Evolutionary conservation across 116 monocot genomes (phyloP).

Genomic region (Cymodocea nodosa): DNA sequence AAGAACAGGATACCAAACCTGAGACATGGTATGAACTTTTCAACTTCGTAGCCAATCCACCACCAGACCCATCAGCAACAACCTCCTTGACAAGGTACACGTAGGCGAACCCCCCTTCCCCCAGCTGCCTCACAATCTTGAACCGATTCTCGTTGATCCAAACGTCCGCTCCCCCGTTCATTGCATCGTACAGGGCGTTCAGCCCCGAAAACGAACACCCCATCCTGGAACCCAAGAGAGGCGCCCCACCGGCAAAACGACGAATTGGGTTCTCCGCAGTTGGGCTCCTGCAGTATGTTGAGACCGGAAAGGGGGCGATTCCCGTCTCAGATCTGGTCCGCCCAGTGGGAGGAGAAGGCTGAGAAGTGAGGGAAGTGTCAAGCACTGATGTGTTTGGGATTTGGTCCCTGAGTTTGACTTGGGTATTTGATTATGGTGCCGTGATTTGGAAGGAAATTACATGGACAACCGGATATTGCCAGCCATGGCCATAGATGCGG

Average conservation of each 20-base stretch:
- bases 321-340: too few relatives aligned
- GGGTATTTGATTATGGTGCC: not conserved
- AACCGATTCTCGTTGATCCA: slow-evolving; percentile 97
- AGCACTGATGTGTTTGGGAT: too few relatives aligned
- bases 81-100: slow-evolving; percentile 88
- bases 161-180: slow-evolving; percentile 62
- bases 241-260: not conserved
- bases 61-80: slow-evolving; percentile 18
- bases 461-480: too few relatives aligned
- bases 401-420: too few relatives aligned
- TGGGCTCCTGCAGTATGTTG: not conserved
- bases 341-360: too few relatives aligned
- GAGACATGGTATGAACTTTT: slow-evolving; percentile 60
- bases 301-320: not conserved
- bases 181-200: slow-evolving; percentile 70
- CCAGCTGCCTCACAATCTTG: slow-evolving; percentile 74
- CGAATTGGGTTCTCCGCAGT: not conserved
- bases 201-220: slow-evolving; percentile 96
- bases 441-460: not conserved
- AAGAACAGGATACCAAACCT: slow-evolving; percentile 17
- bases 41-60: slow-evolving; percentile 12
- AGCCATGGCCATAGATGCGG: too few relatives aligned
- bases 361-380: too few relatives aligned
- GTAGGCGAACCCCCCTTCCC: slow-evolving; percentile 67
- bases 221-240: slow-evolving; percentile 23